These are phyloP conservation scores for Yamadazyma dendronema DNA, from an alignment of 1,139 yeast species.

Conservation along the genomic window DNA sequence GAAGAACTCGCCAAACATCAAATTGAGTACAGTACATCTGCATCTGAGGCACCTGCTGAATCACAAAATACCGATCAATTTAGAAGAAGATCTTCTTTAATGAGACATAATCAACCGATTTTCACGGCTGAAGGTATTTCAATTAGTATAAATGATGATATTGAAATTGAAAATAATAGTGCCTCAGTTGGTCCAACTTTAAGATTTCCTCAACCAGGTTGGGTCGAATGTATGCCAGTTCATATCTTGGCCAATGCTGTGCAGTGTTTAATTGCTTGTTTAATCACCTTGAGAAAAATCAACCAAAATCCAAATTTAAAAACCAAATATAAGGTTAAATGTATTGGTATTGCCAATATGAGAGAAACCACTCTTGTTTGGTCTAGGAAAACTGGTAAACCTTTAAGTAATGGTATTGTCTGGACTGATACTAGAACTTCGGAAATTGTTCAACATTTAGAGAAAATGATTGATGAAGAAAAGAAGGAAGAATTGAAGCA, in stretches of 20 bases:
- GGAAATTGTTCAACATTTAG: constrained; percentile 66
- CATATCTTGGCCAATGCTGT: constrained; percentile 83
- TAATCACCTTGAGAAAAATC: constrained; percentile 54
- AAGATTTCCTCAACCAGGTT: constrained; percentile 75
- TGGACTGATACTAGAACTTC: constrained; percentile 95
- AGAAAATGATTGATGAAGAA: constrained; percentile 57
- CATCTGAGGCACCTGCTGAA: constrained; percentile 51
- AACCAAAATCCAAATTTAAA: constrained; percentile 52
- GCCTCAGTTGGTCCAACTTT: constrained; percentile 66
- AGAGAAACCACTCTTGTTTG: constrained; percentile 92
- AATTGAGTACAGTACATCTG: constrained; percentile 81
- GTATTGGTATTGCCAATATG: constrained; percentile 91
- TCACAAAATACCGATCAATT: constrained; percentile 49
- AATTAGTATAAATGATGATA: constrained; percentile 53
- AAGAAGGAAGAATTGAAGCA: constrained; percentile 56
- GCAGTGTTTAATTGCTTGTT: constrained; percentile 67
- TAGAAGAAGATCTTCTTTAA: constrained; percentile 48
- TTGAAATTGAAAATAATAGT: constrained; percentile 60
- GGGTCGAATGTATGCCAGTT: constrained; percentile 94
- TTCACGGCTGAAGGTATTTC: constrained; percentile 77
- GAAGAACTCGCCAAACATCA: constrained; percentile 83
- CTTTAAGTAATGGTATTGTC: constrained; percentile 84
- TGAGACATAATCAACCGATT: constrained; percentile 55
- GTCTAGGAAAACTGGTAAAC: constrained; percentile 81
- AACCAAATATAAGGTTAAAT: constrained; percentile 54